These are phyloP conservation scores for Wickerhamomyces bisporus DNA, from an alignment of 805 yeast species.

Conservation along the genomic window DNA sequence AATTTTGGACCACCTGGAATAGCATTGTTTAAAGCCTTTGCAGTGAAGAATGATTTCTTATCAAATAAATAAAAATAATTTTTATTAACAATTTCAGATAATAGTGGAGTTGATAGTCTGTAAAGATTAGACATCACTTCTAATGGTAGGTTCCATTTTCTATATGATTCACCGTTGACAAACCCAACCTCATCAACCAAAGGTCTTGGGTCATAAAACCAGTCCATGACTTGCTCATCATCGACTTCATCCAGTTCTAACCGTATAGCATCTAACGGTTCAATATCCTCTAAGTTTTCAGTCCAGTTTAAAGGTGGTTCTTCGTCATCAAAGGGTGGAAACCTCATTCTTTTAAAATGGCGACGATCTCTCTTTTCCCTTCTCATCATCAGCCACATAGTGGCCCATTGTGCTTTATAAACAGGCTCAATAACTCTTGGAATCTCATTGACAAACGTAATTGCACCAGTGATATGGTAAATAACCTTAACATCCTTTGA, in stretches of 20 bases:
- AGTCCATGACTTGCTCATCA: constrained; percentile 56
- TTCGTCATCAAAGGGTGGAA: constrained; percentile 97
- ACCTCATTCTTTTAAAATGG: constrained; percentile 85
- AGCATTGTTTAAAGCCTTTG: constrained; percentile 82
- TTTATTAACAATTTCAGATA: constrained; percentile 44
- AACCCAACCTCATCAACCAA: constrained; percentile 47
- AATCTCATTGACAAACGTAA: constrained; percentile 87
- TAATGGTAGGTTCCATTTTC: constrained; percentile 60
- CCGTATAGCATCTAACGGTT: constrained; percentile 66
- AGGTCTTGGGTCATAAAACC: constrained; percentile 82
- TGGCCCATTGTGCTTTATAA: constrained; percentile 92
- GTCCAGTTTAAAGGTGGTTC: constrained; percentile 86
- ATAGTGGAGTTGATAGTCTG: constrained; percentile 64
- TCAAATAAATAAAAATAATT: constrained; percentile 72
- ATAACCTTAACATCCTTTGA: constrained; percentile 79
- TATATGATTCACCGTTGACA: constrained; percentile 76
- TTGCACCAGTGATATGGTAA: constrained; percentile 90
- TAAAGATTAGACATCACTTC: constrained; percentile 61
- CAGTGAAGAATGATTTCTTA: constrained; percentile 75
- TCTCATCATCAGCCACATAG: constrained; percentile 90
- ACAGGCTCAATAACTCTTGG: constrained; percentile 92
- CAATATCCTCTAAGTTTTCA: constrained; percentile 71
- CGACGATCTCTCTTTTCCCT: constrained; percentile 87
- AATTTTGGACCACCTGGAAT: constrained; percentile 96
- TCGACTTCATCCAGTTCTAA: constrained; percentile 60